Evolutionary conservation across 2,329 filamentous ascomycete species (phyloP).

Genomic region (Dryadomyces quercivorus): DNA sequence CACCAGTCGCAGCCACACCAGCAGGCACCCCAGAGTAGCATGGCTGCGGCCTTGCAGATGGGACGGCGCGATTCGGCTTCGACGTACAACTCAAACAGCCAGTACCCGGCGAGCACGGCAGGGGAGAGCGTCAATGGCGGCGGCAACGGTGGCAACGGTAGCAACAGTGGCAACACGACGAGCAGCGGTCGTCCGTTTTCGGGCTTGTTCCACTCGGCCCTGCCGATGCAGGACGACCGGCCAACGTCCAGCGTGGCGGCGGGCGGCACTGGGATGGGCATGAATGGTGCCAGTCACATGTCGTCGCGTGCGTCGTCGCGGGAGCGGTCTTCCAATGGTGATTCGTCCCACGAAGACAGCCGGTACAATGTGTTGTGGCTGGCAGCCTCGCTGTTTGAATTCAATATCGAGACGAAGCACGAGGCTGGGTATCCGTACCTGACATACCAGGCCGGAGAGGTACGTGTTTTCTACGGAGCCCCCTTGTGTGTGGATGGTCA

Average conservation of each 20-base stretch:
- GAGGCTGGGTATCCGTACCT: constrained; percentile 95
- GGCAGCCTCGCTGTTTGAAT: constrained; percentile 89
- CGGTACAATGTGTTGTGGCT: constrained; percentile 73
- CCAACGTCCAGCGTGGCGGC: not conserved
- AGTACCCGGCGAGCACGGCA: constrained; percentile 26
- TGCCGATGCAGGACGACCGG: constrained; percentile 61
- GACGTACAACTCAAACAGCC: constrained; percentile 37
- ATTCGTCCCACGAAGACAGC: constrained; percentile 14
- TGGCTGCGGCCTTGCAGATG: constrained; percentile 16
- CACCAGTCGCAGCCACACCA: constrained; percentile 26
- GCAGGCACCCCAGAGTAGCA: constrained; percentile 23
- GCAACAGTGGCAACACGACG: not conserved
- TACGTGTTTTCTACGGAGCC: constrained; percentile 18
- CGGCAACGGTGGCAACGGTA: too few relatives aligned
- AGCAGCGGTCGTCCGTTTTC: constrained; percentile 42
- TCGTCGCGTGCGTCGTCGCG: constrained; percentile 48
- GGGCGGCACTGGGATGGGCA: not conserved
- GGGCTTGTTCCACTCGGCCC: constrained; percentile 74
- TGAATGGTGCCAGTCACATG: constrained; percentile 11
- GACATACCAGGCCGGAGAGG: constrained; percentile 88
- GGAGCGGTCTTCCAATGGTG: constrained; percentile 26
- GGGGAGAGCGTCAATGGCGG: not conserved
- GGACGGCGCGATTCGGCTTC: constrained; percentile 41
- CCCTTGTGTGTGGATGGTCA: not conserved
- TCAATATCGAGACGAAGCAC: constrained; percentile 87